Conservation (phyloP, 208 protist species). For the Leishmania tarentolae region DNA sequence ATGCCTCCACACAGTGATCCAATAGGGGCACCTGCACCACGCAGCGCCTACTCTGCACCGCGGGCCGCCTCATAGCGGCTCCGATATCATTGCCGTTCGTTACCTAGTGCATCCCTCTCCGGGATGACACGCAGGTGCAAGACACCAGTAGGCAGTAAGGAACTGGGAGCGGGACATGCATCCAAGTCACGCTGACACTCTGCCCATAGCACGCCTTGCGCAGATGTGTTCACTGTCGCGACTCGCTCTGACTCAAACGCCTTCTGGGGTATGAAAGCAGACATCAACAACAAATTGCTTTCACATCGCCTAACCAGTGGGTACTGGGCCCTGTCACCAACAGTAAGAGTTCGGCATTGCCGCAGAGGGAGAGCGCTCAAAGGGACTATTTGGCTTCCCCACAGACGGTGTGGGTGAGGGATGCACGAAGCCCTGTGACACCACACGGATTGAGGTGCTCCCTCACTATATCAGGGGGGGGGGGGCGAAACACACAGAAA, state of each 20-base stretch:
- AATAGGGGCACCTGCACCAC: too few relatives aligned
- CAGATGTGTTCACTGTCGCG: background rate
- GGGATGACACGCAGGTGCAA: background rate
- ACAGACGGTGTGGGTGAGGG: background rate
- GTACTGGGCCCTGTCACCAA: background rate
- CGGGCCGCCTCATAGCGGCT: background rate
- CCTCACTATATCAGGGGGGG: background rate
- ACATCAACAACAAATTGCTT: background rate
- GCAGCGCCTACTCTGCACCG: background rate
- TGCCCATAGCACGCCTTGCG: background rate
- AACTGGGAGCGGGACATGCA: background rate
- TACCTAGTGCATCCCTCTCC: background rate
- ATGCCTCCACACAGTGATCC: background rate
- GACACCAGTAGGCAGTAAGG: background rate
- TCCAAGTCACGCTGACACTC: background rate
- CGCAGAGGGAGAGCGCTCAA: too few relatives aligned
- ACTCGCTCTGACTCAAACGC: background rate
- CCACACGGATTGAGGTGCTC: background rate
- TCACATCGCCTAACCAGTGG: background rate
- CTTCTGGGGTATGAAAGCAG: background rate
- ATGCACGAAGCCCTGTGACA: background rate
- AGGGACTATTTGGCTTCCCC: background rate
- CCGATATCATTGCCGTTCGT: background rate
- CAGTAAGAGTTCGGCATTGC: background rate
- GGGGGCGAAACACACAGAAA: too few relatives aligned